Conservation (phyloP, 768 basidiomycete genomes). For the Fistulinella prunicolor region DNA sequence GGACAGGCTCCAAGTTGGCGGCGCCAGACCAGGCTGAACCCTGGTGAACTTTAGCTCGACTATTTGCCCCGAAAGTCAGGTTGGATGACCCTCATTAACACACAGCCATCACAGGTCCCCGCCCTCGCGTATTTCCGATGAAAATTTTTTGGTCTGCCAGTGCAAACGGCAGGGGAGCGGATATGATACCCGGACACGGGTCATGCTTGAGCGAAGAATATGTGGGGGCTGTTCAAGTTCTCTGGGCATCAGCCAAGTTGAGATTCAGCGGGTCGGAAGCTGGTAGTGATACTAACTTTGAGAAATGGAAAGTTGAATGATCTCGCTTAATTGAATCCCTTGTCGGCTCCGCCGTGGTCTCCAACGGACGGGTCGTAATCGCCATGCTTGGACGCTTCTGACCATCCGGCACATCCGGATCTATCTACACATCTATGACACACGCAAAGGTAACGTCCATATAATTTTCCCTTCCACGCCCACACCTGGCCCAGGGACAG, state of each 20-base stretch:
- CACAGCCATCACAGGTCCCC: slow-evolving; percentile 39
- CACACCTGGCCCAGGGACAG: slow-evolving; percentile 27
- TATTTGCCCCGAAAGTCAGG: slow-evolving; percentile 35
- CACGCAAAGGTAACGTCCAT: slow-evolving; percentile 20
- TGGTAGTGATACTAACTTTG: not conserved
- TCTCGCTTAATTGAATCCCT: slow-evolving; percentile 12
- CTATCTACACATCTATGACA: slow-evolving; percentile 19
- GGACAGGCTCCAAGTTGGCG: slow-evolving; percentile 26
- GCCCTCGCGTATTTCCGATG: slow-evolving; percentile 38
- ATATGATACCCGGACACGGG: too few relatives aligned
- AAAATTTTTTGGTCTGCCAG: slow-evolving; percentile 30
- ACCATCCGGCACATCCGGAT: slow-evolving; percentile 14
- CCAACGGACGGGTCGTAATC: slow-evolving; percentile 16
- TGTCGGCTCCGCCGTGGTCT: slow-evolving; percentile 22
- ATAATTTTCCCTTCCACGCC: slow-evolving; percentile 20
- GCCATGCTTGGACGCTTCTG: slow-evolving; percentile 9
- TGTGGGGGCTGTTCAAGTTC: too few relatives aligned
- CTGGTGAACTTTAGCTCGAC: slow-evolving; percentile 27
- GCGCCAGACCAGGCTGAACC: slow-evolving; percentile 27
- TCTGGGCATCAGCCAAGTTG: too few relatives aligned
- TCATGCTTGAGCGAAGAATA: too few relatives aligned
- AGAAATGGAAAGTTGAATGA: not conserved
- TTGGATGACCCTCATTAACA: slow-evolving; percentile 32
- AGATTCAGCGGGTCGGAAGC: too few relatives aligned
- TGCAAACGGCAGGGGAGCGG: slow-evolving; percentile 4